Conservation (phyloP, 495 filamentous ascomycete genomes). For the Aspergillus heteromorphus region DNA sequence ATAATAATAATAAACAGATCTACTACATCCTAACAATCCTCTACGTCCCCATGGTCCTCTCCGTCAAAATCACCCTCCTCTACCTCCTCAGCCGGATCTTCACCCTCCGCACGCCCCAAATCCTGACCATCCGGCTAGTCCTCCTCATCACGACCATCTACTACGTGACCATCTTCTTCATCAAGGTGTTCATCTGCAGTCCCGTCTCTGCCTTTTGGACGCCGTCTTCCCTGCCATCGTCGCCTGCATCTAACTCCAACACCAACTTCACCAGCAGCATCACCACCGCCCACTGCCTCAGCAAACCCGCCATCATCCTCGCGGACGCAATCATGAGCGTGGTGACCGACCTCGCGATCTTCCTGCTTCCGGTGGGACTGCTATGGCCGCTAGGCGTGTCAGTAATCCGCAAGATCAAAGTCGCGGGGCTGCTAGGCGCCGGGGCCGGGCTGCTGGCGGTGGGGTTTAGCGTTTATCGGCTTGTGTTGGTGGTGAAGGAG, state of each 20-base stretch:
- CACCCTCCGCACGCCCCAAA: constrained; percentile 18
- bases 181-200: constrained; percentile 30
- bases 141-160: constrained; percentile 23
- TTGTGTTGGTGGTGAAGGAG: constrained; percentile 20
- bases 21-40: constrained; percentile 21
- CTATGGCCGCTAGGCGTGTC: constrained; percentile 27
- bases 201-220: constrained; percentile 28
- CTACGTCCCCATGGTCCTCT: constrained; percentile 30
- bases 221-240: neutral
- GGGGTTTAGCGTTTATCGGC: constrained; percentile 26
- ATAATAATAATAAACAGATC: neutral
- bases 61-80: constrained; percentile 30
- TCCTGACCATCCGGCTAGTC: constrained; percentile 20
- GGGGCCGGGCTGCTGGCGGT: constrained; percentile 31
- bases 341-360: constrained; percentile 28
- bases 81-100: constrained; percentile 29
- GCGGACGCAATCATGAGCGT: constrained; percentile 29
- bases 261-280: too few species aligned
- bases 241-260: too few species aligned
- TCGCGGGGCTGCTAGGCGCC: constrained; percentile 24
- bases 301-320: constrained; percentile 25
- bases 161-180: constrained; percentile 25
- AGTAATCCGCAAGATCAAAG: constrained; percentile 21
- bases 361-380: constrained; percentile 27
- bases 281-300: constrained; percentile 21